Evolutionary conservation across 2,329 filamentous ascomycete species (phyloP), one percentile per base, ranked within the genome.

Genomic region (Coniochaeta pulveracea): DNA sequence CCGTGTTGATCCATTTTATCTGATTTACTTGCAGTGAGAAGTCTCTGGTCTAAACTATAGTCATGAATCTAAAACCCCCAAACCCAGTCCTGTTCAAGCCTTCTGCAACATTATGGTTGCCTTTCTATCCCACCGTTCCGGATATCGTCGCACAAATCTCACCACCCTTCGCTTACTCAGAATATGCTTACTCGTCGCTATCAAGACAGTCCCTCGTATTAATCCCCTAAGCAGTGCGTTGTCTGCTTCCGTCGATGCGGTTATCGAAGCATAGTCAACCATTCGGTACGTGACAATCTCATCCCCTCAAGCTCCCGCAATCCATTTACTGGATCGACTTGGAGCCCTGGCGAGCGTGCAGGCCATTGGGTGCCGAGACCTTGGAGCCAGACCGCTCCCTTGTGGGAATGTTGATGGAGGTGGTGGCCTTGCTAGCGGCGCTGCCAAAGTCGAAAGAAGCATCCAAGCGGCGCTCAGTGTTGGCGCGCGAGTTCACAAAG

Each of bases 401-500:
- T 25, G 48, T 52, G 21, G 64, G 62, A 18, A 67, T 44, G 23
- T 51, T 46, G 40, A 44, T 47, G 27, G 44, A 44, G 19, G 12
- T 25, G 10, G 21, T 18, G 34, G 49, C 54, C 40, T 56, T 60
- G 15, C 43, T 35, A 33, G 41, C 38, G 19, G 43, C 45, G 16
- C 54, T 43, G 15, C 51, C 57, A 42, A 56, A 60, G 40, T 50
- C 49, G 40, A 65, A 69, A 25, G 47, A 48, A 49, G 69, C 65
- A 31, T 68, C 63, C 33, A 81, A 63, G 35, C 76, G 64, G 37
- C 76, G 66, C 65, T 81, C 76, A 14, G 54, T 62, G 68, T 85
- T 85, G 56, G 69, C 61, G 49, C 80, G 76, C 36, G 59, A 59
- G 64, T 95, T 95, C 68, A 95, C 86, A 54, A 94, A 93, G 64